Evolutionary conservation across 31 red algal species (phyloP), one percentile per base, ranked within the genome.

Genomic region (Odonthalia washingtoniensis): DNA sequence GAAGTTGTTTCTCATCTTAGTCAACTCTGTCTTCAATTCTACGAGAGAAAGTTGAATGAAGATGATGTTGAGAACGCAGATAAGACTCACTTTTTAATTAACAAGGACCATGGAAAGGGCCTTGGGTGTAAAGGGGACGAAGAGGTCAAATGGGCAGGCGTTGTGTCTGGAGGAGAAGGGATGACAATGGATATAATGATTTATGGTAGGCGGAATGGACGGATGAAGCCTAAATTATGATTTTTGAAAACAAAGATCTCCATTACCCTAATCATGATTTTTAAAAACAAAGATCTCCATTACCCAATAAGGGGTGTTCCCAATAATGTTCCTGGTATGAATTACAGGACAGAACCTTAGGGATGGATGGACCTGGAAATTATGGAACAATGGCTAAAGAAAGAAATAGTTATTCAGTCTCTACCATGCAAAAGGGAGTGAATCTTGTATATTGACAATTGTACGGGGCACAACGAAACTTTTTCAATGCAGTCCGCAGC

Each of bases 41-140:
- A 57, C 0, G 43, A n/a, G 16, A 18, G 36, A 33, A 60, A 42
- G 3, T 18, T 4, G 16, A 2, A 68, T 3, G 79, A 82, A 65
- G 49, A 69, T 4, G 5, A 28, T 1, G 62, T 82, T 3, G 79
- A 82, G 42, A 82, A 82, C 32, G 63, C 36, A 27, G 57, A 82
- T 45, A 61, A 82, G 42, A 69, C 79, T 45, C 79, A 68, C 31
- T 82, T 82, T 41, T 14, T 82, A 5, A 53, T 82, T 1, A 67
- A 68, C 24, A 39, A 66, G 3, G 38, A 82, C 63, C 34, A 64
- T 36, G 62, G 79, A 2, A 65, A 69, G 32, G 62, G 37, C 5
- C n/a, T 82, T 1, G 53, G 36, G 2, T 82, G 63, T 69, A 28
- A 33, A 17, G 79, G 79, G 21, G 61, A 65, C 21, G 37, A 68